Base-by-base conservation (phyloP, 257 asterid genomes). In the Solanum ahanhuiri region DNA sequence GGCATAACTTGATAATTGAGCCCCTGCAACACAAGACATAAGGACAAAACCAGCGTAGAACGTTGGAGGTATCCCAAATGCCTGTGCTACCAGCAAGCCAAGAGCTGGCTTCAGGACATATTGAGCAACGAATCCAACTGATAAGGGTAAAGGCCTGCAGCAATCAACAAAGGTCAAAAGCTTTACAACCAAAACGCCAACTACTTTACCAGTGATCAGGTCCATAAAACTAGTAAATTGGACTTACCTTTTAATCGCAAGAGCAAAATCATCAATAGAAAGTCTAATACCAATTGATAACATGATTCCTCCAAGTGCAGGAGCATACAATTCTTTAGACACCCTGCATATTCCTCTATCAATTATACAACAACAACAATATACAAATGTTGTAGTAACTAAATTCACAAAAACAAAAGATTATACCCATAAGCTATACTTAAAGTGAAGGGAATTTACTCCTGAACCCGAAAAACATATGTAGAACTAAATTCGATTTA, bases 271-370 rank as follows among this genome's bases (percentile, higher is more conserved):
- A 87, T 95, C 95, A 60, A 97, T 77, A 17, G 99, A 94, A n/a
- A 97, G 98, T 86, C 83, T 89, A 90, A 97, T 97, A 57, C 99
- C 99, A 85, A 97, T 97, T 2, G 99, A 97, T 87, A 97, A 85
- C 99, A 97, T 95, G 86, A 97, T 95, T 66, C 99, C 99, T 89
- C 99, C 99, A 57, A 97, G 99, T 75, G 99, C 99, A 58, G 99
- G 99, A 70, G 99, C 98, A 82, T 97, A 97, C 84, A 94, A 75
- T 69, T 94, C 98, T 92, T 94, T 94, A 28, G 99, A 97, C 91
- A 97, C 99, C 99, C 99, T 97, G 99, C 98, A 95, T 84, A 89
- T 93, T 90, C 91, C 87, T 94, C 92, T 89, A 90, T 93, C 93
- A 89, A 90, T 92, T 86, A 90, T 91, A 89, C 75, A 87, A 86